These are phyloP conservation scores for Nigrospora sphaerica DNA, from an alignment of 2,329 filamentous ascomycete genomes.

Conservation along the genomic window DNA sequence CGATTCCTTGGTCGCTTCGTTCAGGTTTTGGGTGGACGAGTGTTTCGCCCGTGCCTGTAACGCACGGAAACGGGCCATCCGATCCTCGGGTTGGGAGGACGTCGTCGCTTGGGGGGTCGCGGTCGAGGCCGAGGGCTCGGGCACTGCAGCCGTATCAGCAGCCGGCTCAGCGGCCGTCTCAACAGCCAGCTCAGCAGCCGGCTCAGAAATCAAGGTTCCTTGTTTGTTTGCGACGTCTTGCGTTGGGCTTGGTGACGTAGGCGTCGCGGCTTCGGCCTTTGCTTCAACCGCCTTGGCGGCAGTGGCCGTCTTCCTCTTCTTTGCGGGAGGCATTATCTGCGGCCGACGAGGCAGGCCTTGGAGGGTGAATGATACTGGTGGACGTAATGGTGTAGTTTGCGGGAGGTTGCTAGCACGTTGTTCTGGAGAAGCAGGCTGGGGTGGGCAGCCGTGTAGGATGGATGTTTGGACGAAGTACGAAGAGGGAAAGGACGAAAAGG, in stretches of 20 bases:
- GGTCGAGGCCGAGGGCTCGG: neutral
- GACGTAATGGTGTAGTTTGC: neutral
- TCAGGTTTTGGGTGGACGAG: slow-evolving; percentile 67
- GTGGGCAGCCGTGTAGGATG: neutral
- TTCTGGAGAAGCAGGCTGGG: neutral
- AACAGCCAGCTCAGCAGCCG: slow-evolving; percentile 8
- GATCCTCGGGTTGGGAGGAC: slow-evolving; percentile 48
- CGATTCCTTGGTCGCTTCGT: slow-evolving; percentile 77
- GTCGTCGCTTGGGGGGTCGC: slow-evolving; percentile 21
- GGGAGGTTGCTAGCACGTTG: neutral
- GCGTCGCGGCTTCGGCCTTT: slow-evolving; percentile 7
- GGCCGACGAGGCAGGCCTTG: too few species aligned
- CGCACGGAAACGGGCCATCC: slow-evolving; percentile 77
- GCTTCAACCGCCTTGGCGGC: slow-evolving; percentile 11
- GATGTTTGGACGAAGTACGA: neutral
- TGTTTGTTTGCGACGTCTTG: slow-evolving; percentile 1
- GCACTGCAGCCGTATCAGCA: neutral
- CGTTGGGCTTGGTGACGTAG: slow-evolving; percentile 6
- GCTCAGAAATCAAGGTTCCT: slow-evolving; percentile 4
- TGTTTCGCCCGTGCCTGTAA: slow-evolving; percentile 74
- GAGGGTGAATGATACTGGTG: too few species aligned
- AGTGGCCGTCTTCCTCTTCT: slow-evolving; percentile 33
- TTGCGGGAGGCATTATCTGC: slow-evolving; percentile 31
- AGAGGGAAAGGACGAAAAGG: neutral
- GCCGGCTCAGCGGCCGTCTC: slow-evolving; percentile 3